Percentiles rank a stretch among this genome's conserved stretches.
phyloP scores from a whole-genome alignment of 208 protist species.

The Wallacemonas collosoma region DNA sequence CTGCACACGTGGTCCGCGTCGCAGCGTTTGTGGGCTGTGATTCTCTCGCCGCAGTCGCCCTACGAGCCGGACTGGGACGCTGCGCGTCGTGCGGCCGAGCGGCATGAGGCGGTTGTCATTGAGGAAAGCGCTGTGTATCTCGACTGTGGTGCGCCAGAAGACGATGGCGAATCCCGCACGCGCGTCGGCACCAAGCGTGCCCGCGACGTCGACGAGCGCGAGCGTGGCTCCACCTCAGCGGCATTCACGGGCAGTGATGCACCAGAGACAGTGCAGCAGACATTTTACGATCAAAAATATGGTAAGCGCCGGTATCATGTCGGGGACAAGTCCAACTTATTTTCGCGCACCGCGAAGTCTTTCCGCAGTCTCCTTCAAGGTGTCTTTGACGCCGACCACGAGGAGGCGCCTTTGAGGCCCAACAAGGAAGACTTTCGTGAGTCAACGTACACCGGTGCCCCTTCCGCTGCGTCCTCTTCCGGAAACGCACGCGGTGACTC shows the following conservation, averaged over 20 bases:
- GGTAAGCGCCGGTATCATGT: conserved; percentile 17
- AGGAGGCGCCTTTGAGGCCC: neutral
- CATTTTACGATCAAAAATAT: conserved; percentile 23
- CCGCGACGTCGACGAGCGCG: neutral
- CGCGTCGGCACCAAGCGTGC: neutral
- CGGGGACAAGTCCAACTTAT: neutral
- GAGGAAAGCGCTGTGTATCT: conserved; percentile 40
- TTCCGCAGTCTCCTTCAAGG: neutral
- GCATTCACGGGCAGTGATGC: neutral
- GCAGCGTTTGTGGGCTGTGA: conserved; percentile 32
- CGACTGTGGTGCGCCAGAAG: conserved; percentile 9
- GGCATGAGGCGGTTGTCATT: conserved; percentile 44
- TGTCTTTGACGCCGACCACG: neutral
- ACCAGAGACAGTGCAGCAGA: conserved; percentile 18
- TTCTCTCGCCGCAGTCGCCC: conserved; percentile 35
- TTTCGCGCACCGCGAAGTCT: conserved; percentile 1
- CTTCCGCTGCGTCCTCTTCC: neutral
- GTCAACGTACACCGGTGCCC: neutral
- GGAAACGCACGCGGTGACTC: neutral
- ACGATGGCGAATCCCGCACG: neutral
- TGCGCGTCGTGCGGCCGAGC: conserved; percentile 28
- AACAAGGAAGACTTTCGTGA: neutral
- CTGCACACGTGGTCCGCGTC: neutral
- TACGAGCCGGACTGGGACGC: conserved; percentile 50
- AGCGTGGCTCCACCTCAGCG: neutral